Percentiles rank a stretch among this genome's conserved stretches.
Conservation (phyloP, 2,329 filamentous ascomycete species). For the Exophiala phaeomuriformis region DNA sequence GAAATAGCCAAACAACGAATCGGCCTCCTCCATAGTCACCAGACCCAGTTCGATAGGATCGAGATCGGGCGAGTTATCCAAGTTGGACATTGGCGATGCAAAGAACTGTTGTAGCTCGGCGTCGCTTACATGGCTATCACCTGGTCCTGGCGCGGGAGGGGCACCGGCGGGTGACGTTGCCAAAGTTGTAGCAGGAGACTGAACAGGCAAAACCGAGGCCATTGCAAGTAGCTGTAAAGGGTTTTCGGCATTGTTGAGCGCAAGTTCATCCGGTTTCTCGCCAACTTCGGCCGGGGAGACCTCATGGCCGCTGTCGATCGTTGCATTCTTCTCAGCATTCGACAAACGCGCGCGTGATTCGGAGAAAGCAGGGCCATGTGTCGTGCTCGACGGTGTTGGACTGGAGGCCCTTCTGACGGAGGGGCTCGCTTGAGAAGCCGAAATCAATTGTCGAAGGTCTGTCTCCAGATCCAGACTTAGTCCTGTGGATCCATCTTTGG, state of each 20-base stretch:
- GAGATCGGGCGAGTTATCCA: slow-evolving; percentile 57
- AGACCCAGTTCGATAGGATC: slow-evolving; percentile 65
- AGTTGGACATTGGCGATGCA: slow-evolving; percentile 53
- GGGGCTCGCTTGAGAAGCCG: slow-evolving; percentile 41
- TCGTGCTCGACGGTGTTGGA: slow-evolving; percentile 1
- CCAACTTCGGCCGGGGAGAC: slow-evolving; percentile 26
- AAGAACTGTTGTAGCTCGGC: slow-evolving; percentile 58
- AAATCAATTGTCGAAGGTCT: slow-evolving; percentile 46
- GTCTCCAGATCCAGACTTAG: slow-evolving; percentile 39
- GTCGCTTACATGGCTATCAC: slow-evolving; percentile 33
- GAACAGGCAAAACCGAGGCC: slow-evolving; percentile 47
- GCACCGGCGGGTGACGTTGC: slow-evolving; percentile 48
- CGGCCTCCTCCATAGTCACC: slow-evolving; percentile 58
- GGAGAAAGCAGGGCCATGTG: slow-evolving; percentile 2
- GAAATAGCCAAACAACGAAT: slow-evolving; percentile 57
- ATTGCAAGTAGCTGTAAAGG: slow-evolving; percentile 65
- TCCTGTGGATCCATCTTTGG: slow-evolving; percentile 41
- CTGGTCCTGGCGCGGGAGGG: slow-evolving; percentile 20
- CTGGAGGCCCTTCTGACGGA: slow-evolving; percentile 6
- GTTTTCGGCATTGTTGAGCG: slow-evolving; percentile 67
- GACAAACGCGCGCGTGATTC: slow-evolving; percentile 9
- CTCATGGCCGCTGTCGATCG: slow-evolving; percentile 28
- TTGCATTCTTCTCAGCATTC: slow-evolving; percentile 18
- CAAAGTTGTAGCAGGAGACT: slow-evolving; percentile 31
- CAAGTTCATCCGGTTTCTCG: slow-evolving; percentile 46